A percentile compares a stretch with the other conserved stretches of the same genome.
These are phyloP conservation scores for Xylariaceae sp. DNA, from an alignment of 2,329 filamentous ascomycete species.

Conservation along the genomic window DNA sequence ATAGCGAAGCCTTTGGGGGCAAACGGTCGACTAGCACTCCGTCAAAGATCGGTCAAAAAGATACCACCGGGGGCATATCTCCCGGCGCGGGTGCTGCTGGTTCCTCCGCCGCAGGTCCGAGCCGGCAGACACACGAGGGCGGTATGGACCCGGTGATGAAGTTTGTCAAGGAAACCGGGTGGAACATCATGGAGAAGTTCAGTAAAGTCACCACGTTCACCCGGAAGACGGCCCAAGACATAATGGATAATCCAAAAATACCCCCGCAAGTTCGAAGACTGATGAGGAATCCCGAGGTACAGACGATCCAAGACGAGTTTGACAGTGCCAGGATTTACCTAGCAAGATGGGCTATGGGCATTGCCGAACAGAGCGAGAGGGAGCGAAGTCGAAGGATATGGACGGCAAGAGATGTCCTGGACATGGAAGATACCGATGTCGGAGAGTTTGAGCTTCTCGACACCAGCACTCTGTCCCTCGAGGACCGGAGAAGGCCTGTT, in stretches of 20 bases:
- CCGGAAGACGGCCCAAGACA: constrained; percentile 80
- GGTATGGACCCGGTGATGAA: constrained; percentile 92
- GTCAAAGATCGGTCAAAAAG: constrained; percentile 38
- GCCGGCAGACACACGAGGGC: constrained; percentile 49
- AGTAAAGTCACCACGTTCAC: constrained; percentile 98
- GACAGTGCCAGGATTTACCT: constrained; percentile 93
- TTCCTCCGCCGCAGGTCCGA: constrained; percentile 33
- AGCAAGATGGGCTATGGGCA: constrained; percentile 96
- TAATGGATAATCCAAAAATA: constrained; percentile 84
- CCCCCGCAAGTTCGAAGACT: constrained; percentile 82
- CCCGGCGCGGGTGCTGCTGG: constrained; percentile 33
- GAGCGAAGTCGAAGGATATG: constrained; percentile 83
- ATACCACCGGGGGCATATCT: constrained; percentile 31
- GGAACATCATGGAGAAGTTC: constrained; percentile 95
- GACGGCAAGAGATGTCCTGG: constrained; percentile 87
- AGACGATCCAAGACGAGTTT: constrained; percentile 93
- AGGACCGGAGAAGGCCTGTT: constrained; percentile 71
- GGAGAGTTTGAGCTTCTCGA: constrained; percentile 95
- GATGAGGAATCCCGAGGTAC: constrained; percentile 87
- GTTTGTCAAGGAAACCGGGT: constrained; percentile 87
- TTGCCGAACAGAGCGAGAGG: constrained; percentile 90
- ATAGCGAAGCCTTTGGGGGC: constrained; percentile 72
- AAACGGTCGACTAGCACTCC: constrained; percentile 46
- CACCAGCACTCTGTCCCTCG: constrained; percentile 64
- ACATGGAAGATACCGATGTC: constrained; percentile 89